phyloP scores from a whole-genome alignment of 2,329 filamentous ascomycete species.

The Purpureocillium takamizusanense region DNA sequence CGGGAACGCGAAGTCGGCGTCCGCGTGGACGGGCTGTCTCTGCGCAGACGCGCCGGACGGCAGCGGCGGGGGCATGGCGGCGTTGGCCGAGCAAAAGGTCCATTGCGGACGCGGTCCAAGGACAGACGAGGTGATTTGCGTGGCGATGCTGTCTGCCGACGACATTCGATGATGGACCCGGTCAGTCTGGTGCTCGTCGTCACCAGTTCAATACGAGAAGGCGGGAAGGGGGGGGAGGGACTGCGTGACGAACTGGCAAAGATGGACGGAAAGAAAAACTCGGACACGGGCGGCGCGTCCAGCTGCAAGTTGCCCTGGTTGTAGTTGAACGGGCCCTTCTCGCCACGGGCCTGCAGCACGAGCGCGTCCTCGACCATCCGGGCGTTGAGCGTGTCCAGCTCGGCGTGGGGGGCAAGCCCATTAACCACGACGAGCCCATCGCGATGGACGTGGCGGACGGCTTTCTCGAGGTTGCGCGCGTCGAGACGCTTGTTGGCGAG shows the following conservation, averaged over 20 bases:
- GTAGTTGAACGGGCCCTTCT: constrained; percentile 52
- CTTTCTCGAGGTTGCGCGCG: constrained; percentile 44
- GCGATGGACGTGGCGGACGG: constrained; percentile 38
- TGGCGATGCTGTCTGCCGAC: constrained; percentile 32
- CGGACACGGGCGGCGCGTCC: constrained; percentile 41
- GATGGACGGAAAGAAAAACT: constrained; percentile 39
- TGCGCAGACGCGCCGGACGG: constrained; percentile 25
- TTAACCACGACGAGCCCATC: constrained; percentile 51
- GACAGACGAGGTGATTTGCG: constrained; percentile 44
- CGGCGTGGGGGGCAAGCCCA: constrained; percentile 37
- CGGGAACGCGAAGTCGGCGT: constrained; percentile 49
- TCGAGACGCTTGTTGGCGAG: constrained; percentile 25
- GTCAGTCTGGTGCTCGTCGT: no score
- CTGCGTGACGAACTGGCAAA: constrained; percentile 37
- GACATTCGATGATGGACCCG: no score
- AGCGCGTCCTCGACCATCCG: constrained; percentile 52
- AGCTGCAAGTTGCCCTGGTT: constrained; percentile 55
- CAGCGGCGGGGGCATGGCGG: constrained; percentile 41
- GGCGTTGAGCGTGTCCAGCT: constrained; percentile 45
- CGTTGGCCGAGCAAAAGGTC: constrained; percentile 51
- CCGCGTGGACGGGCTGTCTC: constrained; percentile 48
- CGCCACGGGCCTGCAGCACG: constrained; percentile 37
- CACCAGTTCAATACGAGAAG: no score
- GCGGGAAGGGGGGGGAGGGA: no score
- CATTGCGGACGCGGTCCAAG: constrained; percentile 46